A percentile compares a stretch with the other conserved stretches of the same genome.
Conservation (phyloP, 225 moss, liverwort and hornwort genomes). For the Pleurozium schreberi region DNA sequence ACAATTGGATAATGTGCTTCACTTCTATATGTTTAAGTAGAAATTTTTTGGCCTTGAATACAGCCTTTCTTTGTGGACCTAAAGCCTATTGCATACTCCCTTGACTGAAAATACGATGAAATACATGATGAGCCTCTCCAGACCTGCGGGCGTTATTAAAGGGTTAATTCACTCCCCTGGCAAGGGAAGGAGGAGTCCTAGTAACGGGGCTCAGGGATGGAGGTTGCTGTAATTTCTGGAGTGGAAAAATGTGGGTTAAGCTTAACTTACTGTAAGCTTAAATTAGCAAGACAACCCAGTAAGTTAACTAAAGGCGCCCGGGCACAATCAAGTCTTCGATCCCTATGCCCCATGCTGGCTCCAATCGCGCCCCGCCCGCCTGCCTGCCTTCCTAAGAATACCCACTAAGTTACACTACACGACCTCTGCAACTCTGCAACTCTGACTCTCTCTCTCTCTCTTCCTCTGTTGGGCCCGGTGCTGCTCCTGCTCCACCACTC, state of each 20-base stretch:
- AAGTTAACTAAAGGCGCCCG: no score
- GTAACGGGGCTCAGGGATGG: neutral
- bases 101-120: no score
- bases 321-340: neutral
- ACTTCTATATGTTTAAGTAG: no score
- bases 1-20: no score
- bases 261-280: no score
- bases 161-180: no score
- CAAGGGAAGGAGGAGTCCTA: no score
- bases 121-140: no score
- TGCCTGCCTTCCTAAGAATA: neutral
- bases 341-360: neutral
- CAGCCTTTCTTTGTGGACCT: no score
- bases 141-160: no score
- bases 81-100: no score
- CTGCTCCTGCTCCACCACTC: neutral
- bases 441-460: neutral
- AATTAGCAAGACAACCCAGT: neutral
- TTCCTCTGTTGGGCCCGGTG: neutral
- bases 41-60: no score
- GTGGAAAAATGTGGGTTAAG: neutral
- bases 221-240: neutral
- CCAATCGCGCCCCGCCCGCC: neutral
- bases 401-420: neutral
- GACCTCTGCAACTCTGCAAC: neutral